These are phyloP conservation scores for Neoascochyta sp. DNA, from an alignment of 2,329 filamentous ascomycete genomes.

Conservation along the genomic window DNA sequence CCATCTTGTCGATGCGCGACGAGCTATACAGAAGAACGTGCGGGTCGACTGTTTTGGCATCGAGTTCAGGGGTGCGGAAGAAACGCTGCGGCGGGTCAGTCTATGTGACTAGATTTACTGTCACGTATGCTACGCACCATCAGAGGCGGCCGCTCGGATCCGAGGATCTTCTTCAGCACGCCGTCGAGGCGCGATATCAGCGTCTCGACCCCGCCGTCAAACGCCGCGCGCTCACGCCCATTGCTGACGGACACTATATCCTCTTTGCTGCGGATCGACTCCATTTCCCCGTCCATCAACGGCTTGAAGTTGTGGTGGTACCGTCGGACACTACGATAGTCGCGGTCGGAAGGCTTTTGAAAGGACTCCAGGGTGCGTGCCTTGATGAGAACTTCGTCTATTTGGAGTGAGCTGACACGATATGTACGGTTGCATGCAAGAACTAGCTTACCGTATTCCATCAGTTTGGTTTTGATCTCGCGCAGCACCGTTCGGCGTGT, in stretches of 20 bases:
- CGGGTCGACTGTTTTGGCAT: constrained; percentile 35
- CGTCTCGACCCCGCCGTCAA: constrained; percentile 41
- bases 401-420: no score
- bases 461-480: constrained; percentile 32
- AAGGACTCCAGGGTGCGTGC: constrained; percentile 36
- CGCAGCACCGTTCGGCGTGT: constrained; percentile 26
- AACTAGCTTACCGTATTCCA: constrained; percentile 33
- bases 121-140: constrained; percentile 12
- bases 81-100: constrained; percentile 21
- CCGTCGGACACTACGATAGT: constrained; percentile 39
- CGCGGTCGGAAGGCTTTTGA: constrained; percentile 39
- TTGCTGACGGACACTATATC: constrained; percentile 40
- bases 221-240: constrained; percentile 42
- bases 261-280: constrained; percentile 41
- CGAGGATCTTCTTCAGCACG: constrained; percentile 20
- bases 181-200: constrained; percentile 27
- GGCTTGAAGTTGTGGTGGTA: constrained; percentile 39
- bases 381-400: constrained; percentile 41
- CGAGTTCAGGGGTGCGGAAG: constrained; percentile 40
- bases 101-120: not conserved
- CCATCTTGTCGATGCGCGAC: constrained; percentile 38
- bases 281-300: constrained; percentile 34
- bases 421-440: no score
- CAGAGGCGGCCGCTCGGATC: constrained; percentile 20
- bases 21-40: constrained; percentile 38